These are phyloP conservation scores for Theileria parva DNA, from an alignment of 169 alveolate species.

Conservation along the genomic window DNA sequence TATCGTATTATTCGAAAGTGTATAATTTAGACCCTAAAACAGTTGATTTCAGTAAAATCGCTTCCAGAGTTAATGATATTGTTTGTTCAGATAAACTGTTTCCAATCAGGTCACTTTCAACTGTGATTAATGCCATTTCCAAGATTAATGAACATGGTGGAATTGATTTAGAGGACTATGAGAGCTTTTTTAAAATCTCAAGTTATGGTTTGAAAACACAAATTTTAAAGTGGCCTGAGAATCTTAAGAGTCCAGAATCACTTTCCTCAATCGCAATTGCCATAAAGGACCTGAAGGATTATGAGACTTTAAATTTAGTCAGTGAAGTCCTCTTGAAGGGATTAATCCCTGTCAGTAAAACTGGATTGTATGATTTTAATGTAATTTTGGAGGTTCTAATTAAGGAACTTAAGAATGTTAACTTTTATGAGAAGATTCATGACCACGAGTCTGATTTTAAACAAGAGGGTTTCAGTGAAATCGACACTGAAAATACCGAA, in stretches of 20 bases:
- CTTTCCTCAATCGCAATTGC: not conserved
- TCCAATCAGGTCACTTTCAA: not conserved
- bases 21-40: not conserved
- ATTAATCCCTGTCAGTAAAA: not conserved
- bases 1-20: not conserved
- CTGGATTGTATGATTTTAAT: not conserved
- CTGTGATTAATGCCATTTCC: not conserved
- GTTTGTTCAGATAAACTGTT: not conserved
- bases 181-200: not conserved
- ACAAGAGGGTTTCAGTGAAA: not conserved
- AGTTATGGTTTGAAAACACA: not conserved
- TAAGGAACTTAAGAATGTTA: not conserved
- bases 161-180: not conserved
- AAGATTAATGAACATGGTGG: not conserved
- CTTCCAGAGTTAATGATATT: not conserved
- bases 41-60: not conserved
- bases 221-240: not conserved
- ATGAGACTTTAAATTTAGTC: not conserved
- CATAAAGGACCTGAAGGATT: not conserved
- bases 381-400: constrained; percentile 5
- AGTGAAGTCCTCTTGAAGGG: not conserved
- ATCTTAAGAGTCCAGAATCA: not conserved
- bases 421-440: no score
- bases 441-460: not conserved
- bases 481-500: not conserved